Conservation (phyloP, 2,329 filamentous ascomycete species). For the Aureobasidium zeae region DNA sequence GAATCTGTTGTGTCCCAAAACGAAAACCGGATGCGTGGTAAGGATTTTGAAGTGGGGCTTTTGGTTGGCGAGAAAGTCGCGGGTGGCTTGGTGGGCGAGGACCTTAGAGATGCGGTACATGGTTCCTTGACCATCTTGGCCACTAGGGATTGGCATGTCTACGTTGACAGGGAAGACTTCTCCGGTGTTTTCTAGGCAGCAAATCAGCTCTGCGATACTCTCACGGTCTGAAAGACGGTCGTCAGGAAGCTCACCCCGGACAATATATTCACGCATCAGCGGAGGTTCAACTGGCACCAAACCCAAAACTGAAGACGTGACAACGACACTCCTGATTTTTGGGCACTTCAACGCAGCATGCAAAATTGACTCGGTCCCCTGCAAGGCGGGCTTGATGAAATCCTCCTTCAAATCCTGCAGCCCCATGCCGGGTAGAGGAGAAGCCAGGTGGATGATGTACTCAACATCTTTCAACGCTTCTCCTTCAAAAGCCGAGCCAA, state of each 20-base stretch:
- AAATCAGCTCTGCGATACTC: too few relatives aligned
- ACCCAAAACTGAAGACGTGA: conserved; percentile 23
- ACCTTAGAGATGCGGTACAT: conserved; percentile 21
- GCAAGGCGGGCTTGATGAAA: conserved; percentile 24
- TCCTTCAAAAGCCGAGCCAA: conserved; percentile 18
- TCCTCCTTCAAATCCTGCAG: conserved; percentile 20
- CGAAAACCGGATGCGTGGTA: conserved; percentile 24
- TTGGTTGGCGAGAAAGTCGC: conserved; percentile 19
- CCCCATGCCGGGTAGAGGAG: conserved; percentile 22
- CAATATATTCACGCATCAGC: background rate
- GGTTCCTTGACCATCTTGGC: conserved; percentile 20
- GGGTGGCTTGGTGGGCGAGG: conserved; percentile 24
- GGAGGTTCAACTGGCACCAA: conserved; percentile 18
- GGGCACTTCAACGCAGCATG: conserved; percentile 20
- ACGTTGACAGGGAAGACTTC: conserved; percentile 17
- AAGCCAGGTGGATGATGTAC: conserved; percentile 26
- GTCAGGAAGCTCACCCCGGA: background rate
- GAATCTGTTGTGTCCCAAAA: conserved; percentile 23
- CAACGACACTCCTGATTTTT: conserved; percentile 24
- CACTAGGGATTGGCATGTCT: conserved; percentile 1
- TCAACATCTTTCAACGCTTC: conserved; percentile 20
- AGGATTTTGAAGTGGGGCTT: conserved; percentile 22
- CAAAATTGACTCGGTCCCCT: conserved; percentile 23
- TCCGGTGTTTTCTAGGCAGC: conserved; percentile 13
- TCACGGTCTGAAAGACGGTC: too few relatives aligned